Evolutionary conservation across 257 asterid genomes (phyloP), one percentile per base, ranked within the genome.

Genomic region (Cordia subcordata): DNA sequence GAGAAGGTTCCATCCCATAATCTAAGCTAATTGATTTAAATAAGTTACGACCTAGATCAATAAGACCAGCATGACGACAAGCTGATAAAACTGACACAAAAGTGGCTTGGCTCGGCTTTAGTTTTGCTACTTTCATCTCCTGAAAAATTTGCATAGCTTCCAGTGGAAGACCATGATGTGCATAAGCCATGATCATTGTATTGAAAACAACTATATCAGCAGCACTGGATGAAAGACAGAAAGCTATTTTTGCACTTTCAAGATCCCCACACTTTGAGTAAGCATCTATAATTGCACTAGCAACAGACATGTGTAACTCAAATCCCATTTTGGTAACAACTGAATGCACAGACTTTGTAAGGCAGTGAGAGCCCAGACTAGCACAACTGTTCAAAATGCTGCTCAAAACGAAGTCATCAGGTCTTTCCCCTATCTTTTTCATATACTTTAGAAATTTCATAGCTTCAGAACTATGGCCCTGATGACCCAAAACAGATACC

Each of bases 161-260:
- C 11, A 32, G 37, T 23, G 57, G 62, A 14, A 44, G 50, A 42
- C 69, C 69, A 55, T 64, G 69, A 64, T 35, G 62, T 22, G 69
- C 69, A 55, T 64, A 64, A 42, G 63, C 69, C 55, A 46, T 55
- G 13, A 64, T 64, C 69, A 64, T 64, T 14, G 62, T 55, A 32
- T 64, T 64, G 44, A 42, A 64, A 50, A 64, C 56, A 64, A 64
- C n/a, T 6, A 55, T 57, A 22, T 64, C 69, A 46, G 62, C 63
- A 21, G 37, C 55, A 15, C 18, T 40, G 1, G 55, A 64, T 45
- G 69, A 55, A 1, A 15, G 22, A 27, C 49, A 45, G n/a, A 55
- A 64, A 4, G 56, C 17, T 13, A 13, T 12, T 5, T 16, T 47
- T 46, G 69, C 69, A 55, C 69, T 55, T 55, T 35, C 38, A 17